Evolutionary conservation across 1,284 basidiomycete species (phyloP), one percentile per base, ranked within the genome.

Genomic region (Fomitopsis palustris): DNA sequence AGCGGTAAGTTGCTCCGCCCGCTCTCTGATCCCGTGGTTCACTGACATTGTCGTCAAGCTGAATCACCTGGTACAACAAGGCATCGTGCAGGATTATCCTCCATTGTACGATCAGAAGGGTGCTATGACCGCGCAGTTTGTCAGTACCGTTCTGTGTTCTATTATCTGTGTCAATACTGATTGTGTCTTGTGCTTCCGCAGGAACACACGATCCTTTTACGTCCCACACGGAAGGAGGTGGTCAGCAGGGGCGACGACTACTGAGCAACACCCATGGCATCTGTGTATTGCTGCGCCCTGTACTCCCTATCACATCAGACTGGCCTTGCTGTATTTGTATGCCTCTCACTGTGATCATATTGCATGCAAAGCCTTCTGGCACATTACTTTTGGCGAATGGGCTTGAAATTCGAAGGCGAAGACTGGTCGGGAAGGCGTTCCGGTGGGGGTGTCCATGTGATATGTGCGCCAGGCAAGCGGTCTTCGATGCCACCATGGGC

Each of bases 191-290:
- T 39, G 16, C 53, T 4, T 25, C 33, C 54, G 49, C 68, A 92
- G 87, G 95, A 98, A 72, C 95, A 98, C 75, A 97, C 95, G 17
- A 95, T 98, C 64, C 74, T 98, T 37, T 79, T 98, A 49, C 73
- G 74, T 39, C 74, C 96, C 39, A 97, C 94, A 2, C 88, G 89
- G 68, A 98, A 97, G 72, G 97, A 99, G 76, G 87, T 99, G 7
- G 94, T 99, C 39, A 95, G 92, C 68, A 83, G 95, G 65, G 96
- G 96, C 33, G 91, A 93, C 62, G 96, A 98, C 74, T 98, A 96
- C 65, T 76, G 60, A 55, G n/a, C 21, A 17, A 33, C 29, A 14
- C 23, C 9, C n/a, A n/a, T n/a, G n/a, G n/a, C n/a, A 7, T 9
- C 25, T 47, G 25, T 54, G 25, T 27, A 4, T 23, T 43, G 14